These are phyloP conservation scores for Solanum bukasovii DNA, from an alignment of 257 asterid species.

Conservation along the genomic window DNA sequence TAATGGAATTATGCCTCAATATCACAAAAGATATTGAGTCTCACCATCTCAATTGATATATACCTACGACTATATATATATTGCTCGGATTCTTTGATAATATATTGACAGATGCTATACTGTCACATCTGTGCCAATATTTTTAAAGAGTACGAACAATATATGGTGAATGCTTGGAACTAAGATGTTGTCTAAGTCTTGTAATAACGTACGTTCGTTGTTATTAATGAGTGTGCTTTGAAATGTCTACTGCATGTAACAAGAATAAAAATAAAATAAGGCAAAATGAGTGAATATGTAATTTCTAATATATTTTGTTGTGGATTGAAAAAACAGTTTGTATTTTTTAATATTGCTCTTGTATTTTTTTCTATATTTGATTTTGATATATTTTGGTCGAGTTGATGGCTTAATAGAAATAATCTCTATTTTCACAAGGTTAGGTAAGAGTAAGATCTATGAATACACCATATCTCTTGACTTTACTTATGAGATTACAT, in stretches of 20 bases:
- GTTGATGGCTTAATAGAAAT: too few species aligned
- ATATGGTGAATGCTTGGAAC: neutral
- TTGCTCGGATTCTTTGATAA: neutral
- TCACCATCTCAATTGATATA: slow-evolving; percentile 2
- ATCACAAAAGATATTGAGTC: slow-evolving; percentile 17
- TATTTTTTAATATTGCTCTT: neutral
- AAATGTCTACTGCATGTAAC: neutral
- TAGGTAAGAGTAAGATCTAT: too few species aligned
- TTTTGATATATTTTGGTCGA: too few species aligned
- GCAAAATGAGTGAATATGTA: neutral
- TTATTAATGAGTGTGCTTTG: neutral
- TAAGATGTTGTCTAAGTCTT: neutral
- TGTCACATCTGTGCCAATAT: neutral
- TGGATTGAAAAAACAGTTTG: neutral
- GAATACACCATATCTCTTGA: too few species aligned
- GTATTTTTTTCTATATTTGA: too few species aligned
- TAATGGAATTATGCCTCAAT: neutral
- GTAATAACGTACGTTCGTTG: neutral
- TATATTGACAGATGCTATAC: neutral
- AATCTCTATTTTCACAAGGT: too few species aligned
- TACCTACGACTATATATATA: neutral
- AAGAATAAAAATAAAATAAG: neutral
- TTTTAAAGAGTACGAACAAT: neutral
- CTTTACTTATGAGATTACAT: too few species aligned
- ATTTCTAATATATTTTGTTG: neutral